Conservation (phyloP, 2,329 filamentous ascomycete genomes). For the Mycosphaerella arachidis region DNA sequence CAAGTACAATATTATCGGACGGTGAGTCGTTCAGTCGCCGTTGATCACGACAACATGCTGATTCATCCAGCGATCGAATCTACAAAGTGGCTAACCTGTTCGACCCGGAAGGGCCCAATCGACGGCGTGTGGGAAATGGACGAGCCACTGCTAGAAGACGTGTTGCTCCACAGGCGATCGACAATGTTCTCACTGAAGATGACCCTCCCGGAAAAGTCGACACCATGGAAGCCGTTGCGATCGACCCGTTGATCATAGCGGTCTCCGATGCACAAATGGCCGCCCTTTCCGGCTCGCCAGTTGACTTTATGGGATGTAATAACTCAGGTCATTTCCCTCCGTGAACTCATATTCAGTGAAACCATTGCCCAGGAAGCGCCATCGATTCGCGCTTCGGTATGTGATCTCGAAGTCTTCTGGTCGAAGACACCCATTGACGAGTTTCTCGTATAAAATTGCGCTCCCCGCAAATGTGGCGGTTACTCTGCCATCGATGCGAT, state of each 20-base stretch:
- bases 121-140: neutral
- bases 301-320: constrained; percentile 8
- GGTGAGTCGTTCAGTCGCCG: neutral
- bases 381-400: constrained; percentile 43
- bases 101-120: neutral
- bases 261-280: neutral
- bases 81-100: constrained; percentile 3
- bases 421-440: constrained; percentile 35
- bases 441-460: constrained; percentile 24
- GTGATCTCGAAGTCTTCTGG: constrained; percentile 46
- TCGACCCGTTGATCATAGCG: neutral
- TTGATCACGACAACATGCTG: neutral
- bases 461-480: constrained; percentile 25
- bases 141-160: neutral
- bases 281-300: neutral
- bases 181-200: neutral
- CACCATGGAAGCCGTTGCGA: neutral
- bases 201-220: neutral
- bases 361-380: constrained; percentile 47
- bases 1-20: constrained; percentile 4
- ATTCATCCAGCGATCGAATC: neutral
- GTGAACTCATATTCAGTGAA: constrained; percentile 13
- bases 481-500: constrained; percentile 19
- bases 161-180: neutral
- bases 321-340: constrained; percentile 11